A percentile compares a stretch with the other conserved stretches of the same genome.
Evolutionary conservation across 805 yeast species (phyloP).

Genomic region (Hanseniaspora pseudoguilliermondii): DNA sequence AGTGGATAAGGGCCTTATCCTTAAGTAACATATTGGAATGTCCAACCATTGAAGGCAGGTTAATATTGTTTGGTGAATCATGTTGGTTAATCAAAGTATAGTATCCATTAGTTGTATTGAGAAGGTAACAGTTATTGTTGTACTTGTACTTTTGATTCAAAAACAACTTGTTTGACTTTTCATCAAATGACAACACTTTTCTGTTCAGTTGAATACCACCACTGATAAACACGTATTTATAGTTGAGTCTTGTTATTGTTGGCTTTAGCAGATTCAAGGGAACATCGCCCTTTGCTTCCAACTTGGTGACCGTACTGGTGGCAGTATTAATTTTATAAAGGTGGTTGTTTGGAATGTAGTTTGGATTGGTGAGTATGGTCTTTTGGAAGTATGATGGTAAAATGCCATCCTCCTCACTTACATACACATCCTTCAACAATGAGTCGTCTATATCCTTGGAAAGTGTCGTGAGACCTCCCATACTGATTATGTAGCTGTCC

Average conservation of each 20-base stretch:
- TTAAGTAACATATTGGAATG: constrained; percentile 24
- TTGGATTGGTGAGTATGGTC: constrained; percentile 32
- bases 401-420: constrained; percentile 29
- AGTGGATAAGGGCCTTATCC: neutral
- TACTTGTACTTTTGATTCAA: constrained; percentile 34
- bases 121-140: constrained; percentile 45
- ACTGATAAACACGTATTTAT: constrained; percentile 45
- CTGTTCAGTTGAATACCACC: constrained; percentile 45
- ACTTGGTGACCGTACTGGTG: constrained; percentile 30
- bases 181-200: constrained; percentile 27
- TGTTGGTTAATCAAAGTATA: constrained; percentile 37
- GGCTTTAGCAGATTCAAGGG: constrained; percentile 45
- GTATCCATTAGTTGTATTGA: constrained; percentile 38
- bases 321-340: constrained; percentile 31
- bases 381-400: constrained; percentile 37
- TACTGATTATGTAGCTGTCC: constrained; percentile 27
- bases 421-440: constrained; percentile 26
- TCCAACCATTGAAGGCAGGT: constrained; percentile 28
- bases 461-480: constrained; percentile 33
- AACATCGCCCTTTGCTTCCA: constrained; percentile 29
- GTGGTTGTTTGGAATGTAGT: constrained; percentile 29
- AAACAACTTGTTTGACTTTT: constrained; percentile 28
- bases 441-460: constrained; percentile 18
- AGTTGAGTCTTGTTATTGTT: constrained; percentile 37
- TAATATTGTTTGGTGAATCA: constrained; percentile 25